A percentile compares a stretch with the other conserved stretches of the same genome.
Conservation (phyloP, 345 rosid genomes). For the Atalantia buxifolia region DNA sequence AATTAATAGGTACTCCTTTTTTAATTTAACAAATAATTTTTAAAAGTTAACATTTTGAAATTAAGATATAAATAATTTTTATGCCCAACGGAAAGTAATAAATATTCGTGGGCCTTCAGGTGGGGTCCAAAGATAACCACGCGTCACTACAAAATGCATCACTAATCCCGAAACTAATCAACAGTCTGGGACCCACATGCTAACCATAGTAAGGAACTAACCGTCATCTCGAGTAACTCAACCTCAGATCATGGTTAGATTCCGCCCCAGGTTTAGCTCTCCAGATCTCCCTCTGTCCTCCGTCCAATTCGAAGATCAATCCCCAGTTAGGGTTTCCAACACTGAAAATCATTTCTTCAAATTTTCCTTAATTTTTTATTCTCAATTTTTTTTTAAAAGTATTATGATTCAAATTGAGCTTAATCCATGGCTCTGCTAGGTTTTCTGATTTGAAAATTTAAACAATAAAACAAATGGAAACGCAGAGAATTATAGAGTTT, state of each 20-base stretch:
- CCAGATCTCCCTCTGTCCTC: slow-evolving; percentile 2
- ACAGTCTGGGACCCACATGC: neutral
- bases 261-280: slow-evolving; percentile 6
- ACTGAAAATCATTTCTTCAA: slow-evolving; percentile 18
- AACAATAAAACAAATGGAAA: slow-evolving; percentile 40
- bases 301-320: neutral
- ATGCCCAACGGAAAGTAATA: neutral
- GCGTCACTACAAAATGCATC: neutral
- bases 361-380: slow-evolving; percentile 5
- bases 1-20: too few relatives aligned
- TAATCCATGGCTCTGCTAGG: neutral
- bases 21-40: too few relatives aligned
- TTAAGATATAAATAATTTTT: neutral
- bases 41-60: neutral
- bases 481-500: slow-evolving; percentile 60
- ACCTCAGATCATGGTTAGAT: slow-evolving; percentile 25
- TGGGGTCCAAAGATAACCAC: neutral
- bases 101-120: neutral
- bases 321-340: slow-evolving; percentile 36
- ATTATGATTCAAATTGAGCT: neutral
- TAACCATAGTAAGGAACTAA: slow-evolving; percentile 24
- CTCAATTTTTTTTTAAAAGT: slow-evolving; percentile 1
- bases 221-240: slow-evolving; percentile 9
- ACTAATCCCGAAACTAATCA: neutral
- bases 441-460: slow-evolving; percentile 5